phyloP scores from a whole-genome alignment of 169 alveolate genomes.

The Toxoplasma gondii region DNA sequence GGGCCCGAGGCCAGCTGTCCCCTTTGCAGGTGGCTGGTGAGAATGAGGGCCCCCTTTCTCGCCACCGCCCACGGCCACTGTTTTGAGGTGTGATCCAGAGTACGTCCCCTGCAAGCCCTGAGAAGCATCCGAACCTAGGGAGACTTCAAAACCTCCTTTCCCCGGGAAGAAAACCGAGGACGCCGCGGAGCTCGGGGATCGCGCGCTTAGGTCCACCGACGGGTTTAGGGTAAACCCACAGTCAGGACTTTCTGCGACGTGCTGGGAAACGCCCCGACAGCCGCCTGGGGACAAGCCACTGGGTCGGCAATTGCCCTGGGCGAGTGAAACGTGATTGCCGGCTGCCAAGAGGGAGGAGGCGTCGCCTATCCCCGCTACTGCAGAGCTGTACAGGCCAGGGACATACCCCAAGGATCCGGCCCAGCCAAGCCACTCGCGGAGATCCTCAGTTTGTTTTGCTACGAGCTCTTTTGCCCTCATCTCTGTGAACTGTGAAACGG shows the following conservation, averaged over 20 bases:
- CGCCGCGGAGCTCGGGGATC: not conserved
- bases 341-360: not conserved
- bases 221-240: no score
- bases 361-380: not conserved
- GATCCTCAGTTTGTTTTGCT: not conserved
- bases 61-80: not conserved
- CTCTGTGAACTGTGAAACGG: not conserved
- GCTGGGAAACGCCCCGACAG: not conserved
- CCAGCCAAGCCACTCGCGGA: constrained; percentile 5
- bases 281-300: not conserved
- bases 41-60: not conserved
- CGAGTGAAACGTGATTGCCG: not conserved
- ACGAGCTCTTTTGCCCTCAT: not conserved
- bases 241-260: no score
- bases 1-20: not conserved
- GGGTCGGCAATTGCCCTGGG: not conserved
- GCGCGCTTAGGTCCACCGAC: not conserved
- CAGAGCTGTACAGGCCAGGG: constrained; percentile 19
- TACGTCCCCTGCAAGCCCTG: not conserved
- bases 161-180: not conserved
- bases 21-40: not conserved
- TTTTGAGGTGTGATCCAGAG: not conserved
- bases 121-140: not conserved
- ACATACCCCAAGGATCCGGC: not conserved
- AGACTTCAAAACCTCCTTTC: not conserved